These are phyloP conservation scores for Termitomyces sp. DNA, from an alignment of 768 basidiomycete genomes.

Conservation along the genomic window DNA sequence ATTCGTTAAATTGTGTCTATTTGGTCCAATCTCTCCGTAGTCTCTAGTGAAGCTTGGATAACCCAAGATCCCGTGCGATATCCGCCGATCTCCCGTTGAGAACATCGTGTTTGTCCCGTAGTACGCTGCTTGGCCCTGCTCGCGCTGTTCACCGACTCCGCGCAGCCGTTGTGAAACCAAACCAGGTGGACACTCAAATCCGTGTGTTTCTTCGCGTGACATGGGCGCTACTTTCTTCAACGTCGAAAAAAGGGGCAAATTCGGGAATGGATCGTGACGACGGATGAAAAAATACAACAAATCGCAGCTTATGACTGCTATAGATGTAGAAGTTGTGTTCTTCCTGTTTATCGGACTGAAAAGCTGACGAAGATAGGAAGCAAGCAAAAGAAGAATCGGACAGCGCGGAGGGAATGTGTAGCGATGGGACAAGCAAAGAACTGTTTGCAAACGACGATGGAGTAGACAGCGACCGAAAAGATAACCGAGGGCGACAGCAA, in stretches of 20 bases:
- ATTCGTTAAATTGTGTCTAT: constrained; percentile 34
- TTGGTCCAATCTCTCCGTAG: constrained; percentile 29
- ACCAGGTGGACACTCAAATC: constrained; percentile 32
- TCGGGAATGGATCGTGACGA: constrained; percentile 17
- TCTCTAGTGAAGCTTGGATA: constrained; percentile 21
- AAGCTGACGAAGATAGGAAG: constrained; percentile 13
- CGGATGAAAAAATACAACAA: constrained; percentile 6
- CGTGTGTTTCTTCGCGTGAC: constrained; percentile 38
- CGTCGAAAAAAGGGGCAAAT: constrained; percentile 11
- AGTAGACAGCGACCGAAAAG: constrained; percentile 31
- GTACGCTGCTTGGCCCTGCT: constrained; percentile 16
- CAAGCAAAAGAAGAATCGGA: constrained; percentile 15
- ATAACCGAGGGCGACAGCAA: constrained; percentile 31
- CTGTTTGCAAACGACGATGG: constrained; percentile 30
- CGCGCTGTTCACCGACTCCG: constrained; percentile 13
- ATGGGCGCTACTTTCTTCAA: constrained; percentile 18
- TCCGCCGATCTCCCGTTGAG: constrained; percentile 24
- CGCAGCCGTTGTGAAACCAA: constrained; percentile 19
- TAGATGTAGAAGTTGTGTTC: constrained; percentile 9
- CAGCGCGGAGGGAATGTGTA: constrained; percentile 15
- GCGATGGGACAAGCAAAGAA: constrained; percentile 27
- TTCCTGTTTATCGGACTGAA: constrained; percentile 12
- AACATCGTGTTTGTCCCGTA: constrained; percentile 13
- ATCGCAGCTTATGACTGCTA: constrained; percentile 2
- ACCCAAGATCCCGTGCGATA: constrained; percentile 15